A percentile compares a stretch with the other conserved stretches of the same genome.
Evolutionary conservation across 2,329 filamentous ascomycete genomes (phyloP).

Genomic region (Venturia effusa): DNA sequence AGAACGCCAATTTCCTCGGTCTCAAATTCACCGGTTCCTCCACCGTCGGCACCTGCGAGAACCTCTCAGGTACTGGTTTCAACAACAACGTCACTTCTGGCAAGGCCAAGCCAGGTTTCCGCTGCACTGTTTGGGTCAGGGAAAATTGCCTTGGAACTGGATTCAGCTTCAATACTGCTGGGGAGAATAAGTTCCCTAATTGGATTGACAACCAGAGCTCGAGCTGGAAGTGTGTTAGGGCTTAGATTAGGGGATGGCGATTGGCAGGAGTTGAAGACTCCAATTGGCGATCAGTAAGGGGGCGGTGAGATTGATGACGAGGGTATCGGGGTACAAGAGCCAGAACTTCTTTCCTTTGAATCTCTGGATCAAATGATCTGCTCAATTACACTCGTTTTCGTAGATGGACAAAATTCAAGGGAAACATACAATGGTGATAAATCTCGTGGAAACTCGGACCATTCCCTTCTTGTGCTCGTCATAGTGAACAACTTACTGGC

Average conservation of each 20-base stretch:
- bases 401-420: too few relatives aligned
- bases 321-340: background rate
- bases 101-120: slow-evolving; percentile 8
- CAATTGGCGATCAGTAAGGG: too few relatives aligned
- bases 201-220: slow-evolving; percentile 11
- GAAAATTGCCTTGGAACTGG: slow-evolving; percentile 5
- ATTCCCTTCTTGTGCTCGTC: too few relatives aligned
- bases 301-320: background rate
- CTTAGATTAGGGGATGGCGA: background rate
- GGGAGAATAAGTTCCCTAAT: background rate
- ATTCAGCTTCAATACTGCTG: slow-evolving; percentile 8
- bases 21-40: slow-evolving; percentile 11
- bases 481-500: too few relatives aligned
- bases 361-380: too few relatives aligned
- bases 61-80: background rate
- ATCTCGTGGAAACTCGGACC: too few relatives aligned
- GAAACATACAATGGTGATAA: too few relatives aligned
- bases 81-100: slow-evolving; percentile 9
- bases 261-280: background rate
- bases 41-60: slow-evolving; percentile 7
- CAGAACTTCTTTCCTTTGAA: too few relatives aligned
- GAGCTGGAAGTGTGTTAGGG: slow-evolving; percentile 11
- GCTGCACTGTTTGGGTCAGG: slow-evolving; percentile 10
- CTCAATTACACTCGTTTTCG: too few relatives aligned
- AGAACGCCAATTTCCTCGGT: slow-evolving; percentile 9